Evolutionary conservation across 257 asterid species (phyloP).

Genomic region (Avicennia marina): DNA sequence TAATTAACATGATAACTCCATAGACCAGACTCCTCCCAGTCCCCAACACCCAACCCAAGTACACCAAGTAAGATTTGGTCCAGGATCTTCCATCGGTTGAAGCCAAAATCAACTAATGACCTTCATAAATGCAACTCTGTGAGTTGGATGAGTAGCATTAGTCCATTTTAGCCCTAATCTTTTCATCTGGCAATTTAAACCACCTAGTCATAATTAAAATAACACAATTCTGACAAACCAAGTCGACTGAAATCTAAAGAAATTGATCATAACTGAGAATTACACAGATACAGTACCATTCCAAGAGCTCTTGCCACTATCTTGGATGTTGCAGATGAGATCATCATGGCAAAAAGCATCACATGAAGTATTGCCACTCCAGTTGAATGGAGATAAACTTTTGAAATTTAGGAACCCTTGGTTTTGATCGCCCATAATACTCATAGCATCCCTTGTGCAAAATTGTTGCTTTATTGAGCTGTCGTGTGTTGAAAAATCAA

Average conservation of each 20-base stretch:
- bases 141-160: conserved; percentile 10
- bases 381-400: conserved; percentile 30
- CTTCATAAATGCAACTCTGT: neutral
- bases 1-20: no score
- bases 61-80: conserved; percentile 10
- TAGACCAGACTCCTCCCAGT: no score
- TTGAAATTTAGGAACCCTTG: conserved; percentile 20
- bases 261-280: conserved; percentile 10
- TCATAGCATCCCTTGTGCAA: conserved; percentile 29
- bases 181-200: conserved; percentile 12
- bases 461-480: conserved; percentile 33
- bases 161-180: conserved; percentile 3
- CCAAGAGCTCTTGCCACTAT: conserved; percentile 29
- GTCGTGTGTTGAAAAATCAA: conserved; percentile 28
- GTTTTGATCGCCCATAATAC: conserved; percentile 25
- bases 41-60: conserved; percentile 10
- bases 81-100: conserved; percentile 2
- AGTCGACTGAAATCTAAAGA: conserved; percentile 12
- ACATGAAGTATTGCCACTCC: conserved; percentile 14
- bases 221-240: conserved; percentile 10
- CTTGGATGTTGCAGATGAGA: conserved; percentile 23
- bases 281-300: conserved; percentile 29
- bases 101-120: conserved; percentile 1
- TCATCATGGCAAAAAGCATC: conserved; percentile 36
- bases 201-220: conserved; percentile 14